A percentile compares a stretch with the other conserved stretches of the same genome.
phyloP scores from a whole-genome alignment of 768 basidiomycete species.

The Pleurotus cornucopiae region DNA sequence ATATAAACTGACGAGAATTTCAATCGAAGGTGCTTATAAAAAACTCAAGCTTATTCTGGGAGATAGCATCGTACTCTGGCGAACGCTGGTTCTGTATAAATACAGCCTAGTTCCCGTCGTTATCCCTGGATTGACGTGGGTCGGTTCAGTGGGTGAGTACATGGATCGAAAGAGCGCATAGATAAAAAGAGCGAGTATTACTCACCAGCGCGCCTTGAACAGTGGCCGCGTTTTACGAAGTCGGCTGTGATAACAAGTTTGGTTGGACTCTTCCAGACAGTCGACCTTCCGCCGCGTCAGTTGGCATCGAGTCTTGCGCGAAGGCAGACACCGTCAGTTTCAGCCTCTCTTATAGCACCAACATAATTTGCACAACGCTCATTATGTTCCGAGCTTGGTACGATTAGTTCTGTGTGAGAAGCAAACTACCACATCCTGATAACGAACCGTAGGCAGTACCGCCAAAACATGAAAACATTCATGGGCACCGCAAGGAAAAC shows the following conservation, averaged over 20 bases:
- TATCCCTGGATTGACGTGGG: slow-evolving; percentile 20
- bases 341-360: slow-evolving; percentile 24
- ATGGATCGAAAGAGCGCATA: too few relatives aligned
- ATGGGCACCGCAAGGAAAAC: slow-evolving; percentile 20
- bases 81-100: slow-evolving; percentile 21
- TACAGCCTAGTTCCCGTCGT: slow-evolving; percentile 15
- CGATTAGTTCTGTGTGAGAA: background rate
- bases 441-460: slow-evolving; percentile 16
- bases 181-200: too few relatives aligned
- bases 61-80: slow-evolving; percentile 27
- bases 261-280: slow-evolving; percentile 20
- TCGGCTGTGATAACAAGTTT: slow-evolving; percentile 23
- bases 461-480: slow-evolving; percentile 19
- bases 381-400: slow-evolving; percentile 24
- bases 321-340: slow-evolving; percentile 24
- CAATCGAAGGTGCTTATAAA: background rate
- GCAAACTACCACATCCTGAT: too few relatives aligned
- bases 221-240: slow-evolving; percentile 25
- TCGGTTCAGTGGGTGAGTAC: slow-evolving; percentile 21
- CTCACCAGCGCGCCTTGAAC: too few relatives aligned
- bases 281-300: slow-evolving; percentile 19
- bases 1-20: background rate
- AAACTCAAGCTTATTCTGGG: slow-evolving; percentile 20
- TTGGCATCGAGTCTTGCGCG: slow-evolving; percentile 20
- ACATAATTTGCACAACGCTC: slow-evolving; percentile 24